Conservation (phyloP, 192 early-diverging fungal genomes). For the Coemansia sp. region DNA sequence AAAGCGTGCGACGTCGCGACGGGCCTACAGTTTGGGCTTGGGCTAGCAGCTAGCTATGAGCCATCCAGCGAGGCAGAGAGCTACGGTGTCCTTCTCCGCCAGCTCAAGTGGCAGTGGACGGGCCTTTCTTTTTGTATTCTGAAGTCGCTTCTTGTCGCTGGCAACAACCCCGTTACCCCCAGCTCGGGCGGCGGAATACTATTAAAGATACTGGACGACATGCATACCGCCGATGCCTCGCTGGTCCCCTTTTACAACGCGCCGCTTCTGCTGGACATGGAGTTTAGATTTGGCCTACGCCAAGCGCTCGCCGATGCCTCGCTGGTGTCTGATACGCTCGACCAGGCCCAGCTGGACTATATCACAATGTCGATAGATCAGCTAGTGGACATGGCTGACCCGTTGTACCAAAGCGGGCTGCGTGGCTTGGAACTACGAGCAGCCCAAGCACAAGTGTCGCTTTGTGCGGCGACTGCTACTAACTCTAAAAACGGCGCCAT, state of each 20-base stretch:
- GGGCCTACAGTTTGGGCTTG: conserved; percentile 12
- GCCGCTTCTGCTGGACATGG: conserved; percentile 82
- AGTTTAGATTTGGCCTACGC: conserved; percentile 67
- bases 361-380: conserved; percentile 68
- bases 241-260: conserved; percentile 64
- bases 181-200: conserved; percentile 29
- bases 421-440: conserved; percentile 16
- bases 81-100: conserved; percentile 20
- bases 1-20: conserved; percentile 37
- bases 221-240: conserved; percentile 56
- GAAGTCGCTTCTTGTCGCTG: conserved; percentile 21
- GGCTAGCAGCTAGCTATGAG: background rate
- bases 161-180: conserved; percentile 15
- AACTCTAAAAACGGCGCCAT: background rate
- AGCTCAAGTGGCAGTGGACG: conserved; percentile 52
- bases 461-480: background rate
- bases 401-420: conserved; percentile 33
- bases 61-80: background rate
- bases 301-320: conserved; percentile 51
- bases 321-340: conserved; percentile 20
- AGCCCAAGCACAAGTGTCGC: conserved; percentile 12
- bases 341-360: conserved; percentile 64
- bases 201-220: conserved; percentile 62
- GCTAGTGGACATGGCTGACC: conserved; percentile 57
- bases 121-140: conserved; percentile 18